These are phyloP conservation scores for Trebouxia sp. DNA, from an alignment of 139 green algal species.

Conservation along the genomic window DNA sequence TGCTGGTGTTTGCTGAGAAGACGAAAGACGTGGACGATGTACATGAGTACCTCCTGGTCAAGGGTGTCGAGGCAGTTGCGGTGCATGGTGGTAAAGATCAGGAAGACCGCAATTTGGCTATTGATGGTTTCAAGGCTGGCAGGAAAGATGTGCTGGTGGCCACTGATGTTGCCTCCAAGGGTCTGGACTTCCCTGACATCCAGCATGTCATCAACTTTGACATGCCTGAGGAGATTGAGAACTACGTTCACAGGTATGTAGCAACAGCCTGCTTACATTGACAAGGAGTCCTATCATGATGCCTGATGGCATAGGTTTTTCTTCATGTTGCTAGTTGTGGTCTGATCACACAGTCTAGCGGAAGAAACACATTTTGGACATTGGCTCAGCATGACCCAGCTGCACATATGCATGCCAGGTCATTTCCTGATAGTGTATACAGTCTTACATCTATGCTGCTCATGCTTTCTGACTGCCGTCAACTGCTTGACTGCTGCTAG, in stretches of 20 bases:
- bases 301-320: neutral
- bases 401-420: too few relatives aligned
- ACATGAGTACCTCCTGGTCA: conserved; percentile 91
- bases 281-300: neutral
- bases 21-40: conserved; percentile 93
- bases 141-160: conserved; percentile 96
- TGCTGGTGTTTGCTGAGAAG: conserved; percentile 98
- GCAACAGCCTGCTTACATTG: conserved; percentile 35
- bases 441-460: too few relatives aligned
- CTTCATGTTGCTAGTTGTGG: neutral
- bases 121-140: conserved; percentile 89
- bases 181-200: conserved; percentile 88
- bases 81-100: conserved; percentile 97
- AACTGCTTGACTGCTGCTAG: too few relatives aligned
- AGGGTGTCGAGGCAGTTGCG: conserved; percentile 96
- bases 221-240: conserved; percentile 99
- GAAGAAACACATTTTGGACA: too few relatives aligned
- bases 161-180: conserved; percentile 96
- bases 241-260: conserved; percentile 93
- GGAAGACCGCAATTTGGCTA: conserved; percentile 83
- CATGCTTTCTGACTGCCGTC: too few relatives aligned
- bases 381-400: too few relatives aligned
- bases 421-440: too few relatives aligned
- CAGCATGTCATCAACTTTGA: conserved; percentile 99
- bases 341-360: too few relatives aligned